Evolutionary conservation across 352 stramenopile species (phyloP).

Genomic region (Phytophthora fragariae): DNA sequence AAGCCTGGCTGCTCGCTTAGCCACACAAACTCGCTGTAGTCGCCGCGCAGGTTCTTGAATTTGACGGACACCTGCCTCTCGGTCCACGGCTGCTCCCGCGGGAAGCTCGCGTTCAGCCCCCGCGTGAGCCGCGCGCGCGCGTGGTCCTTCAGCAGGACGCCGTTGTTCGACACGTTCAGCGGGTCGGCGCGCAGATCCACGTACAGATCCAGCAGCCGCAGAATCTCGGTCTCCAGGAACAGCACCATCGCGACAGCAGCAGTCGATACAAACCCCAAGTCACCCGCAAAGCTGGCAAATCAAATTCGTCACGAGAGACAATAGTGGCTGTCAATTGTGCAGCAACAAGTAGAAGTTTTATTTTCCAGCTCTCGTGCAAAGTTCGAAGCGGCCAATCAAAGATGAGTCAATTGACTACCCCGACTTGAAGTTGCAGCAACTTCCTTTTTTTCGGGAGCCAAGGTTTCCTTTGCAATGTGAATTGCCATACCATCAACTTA

Average conservation of each 20-base stretch:
- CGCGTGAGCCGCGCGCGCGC: conserved; percentile 55
- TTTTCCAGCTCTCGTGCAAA: too few relatives aligned
- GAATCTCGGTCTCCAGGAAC: conserved; percentile 59
- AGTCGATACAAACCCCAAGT: neutral
- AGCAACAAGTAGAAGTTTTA: too few relatives aligned
- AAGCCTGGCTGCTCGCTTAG: conserved; percentile 57
- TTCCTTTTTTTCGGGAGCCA: too few relatives aligned
- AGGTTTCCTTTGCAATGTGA: too few relatives aligned
- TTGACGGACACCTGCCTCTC: conserved; percentile 69
- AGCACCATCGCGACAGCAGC: conserved; percentile 50
- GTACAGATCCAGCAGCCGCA: conserved; percentile 64
- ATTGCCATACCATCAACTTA: too few relatives aligned
- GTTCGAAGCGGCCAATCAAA: too few relatives aligned
- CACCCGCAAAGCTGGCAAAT: neutral
- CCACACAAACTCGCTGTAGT: conserved; percentile 62
- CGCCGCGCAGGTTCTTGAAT: conserved; percentile 71
- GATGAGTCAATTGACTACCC: too few relatives aligned
- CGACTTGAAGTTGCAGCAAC: too few relatives aligned
- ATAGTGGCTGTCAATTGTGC: too few relatives aligned
- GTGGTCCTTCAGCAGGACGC: conserved; percentile 55
- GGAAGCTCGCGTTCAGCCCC: conserved; percentile 53
- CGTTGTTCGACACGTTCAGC: conserved; percentile 56
- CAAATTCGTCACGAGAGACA: neutral
- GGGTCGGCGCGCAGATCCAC: conserved; percentile 44
- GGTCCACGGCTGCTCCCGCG: conserved; percentile 47